These are phyloP conservation scores for Botrytis cinerea DNA, from an alignment of 2,329 filamentous ascomycete species.

Conservation along the genomic window DNA sequence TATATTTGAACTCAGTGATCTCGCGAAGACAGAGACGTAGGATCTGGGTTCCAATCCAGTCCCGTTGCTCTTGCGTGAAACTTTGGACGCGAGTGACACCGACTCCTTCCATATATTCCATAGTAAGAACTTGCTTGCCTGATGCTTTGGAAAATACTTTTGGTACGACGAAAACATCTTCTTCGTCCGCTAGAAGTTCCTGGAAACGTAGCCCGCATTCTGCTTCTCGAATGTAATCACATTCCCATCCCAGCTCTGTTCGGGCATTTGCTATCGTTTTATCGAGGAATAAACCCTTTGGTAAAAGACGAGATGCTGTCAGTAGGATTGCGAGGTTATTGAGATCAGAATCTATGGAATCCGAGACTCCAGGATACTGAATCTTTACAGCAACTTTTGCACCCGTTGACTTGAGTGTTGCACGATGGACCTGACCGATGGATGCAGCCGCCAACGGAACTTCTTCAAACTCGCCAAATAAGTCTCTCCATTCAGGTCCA, in stretches of 20 bases:
- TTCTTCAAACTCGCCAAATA: constrained; percentile 85
- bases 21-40: constrained; percentile 89
- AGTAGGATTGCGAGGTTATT: constrained; percentile 91
- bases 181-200: constrained; percentile 72
- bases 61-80: constrained; percentile 79
- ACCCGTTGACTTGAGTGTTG: constrained; percentile 72
- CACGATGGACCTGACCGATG: constrained; percentile 93
- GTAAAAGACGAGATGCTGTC: constrained; percentile 84
- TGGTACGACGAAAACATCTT: constrained; percentile 76
- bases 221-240: constrained; percentile 90
- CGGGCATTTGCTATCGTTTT: constrained; percentile 97
- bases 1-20: constrained; percentile 92
- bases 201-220: constrained; percentile 76
- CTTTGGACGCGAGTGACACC: constrained; percentile 78
- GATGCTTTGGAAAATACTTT: constrained; percentile 76
- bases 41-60: constrained; percentile 96
- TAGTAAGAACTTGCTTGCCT: constrained; percentile 84
- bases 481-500: constrained; percentile 77
- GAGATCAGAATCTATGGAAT: constrained; percentile 94
- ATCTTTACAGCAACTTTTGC: constrained; percentile 89
- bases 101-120: constrained; percentile 85
- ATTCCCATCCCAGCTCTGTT: constrained; percentile 92
- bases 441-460: constrained; percentile 92
- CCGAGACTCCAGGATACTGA: constrained; percentile 93
- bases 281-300: constrained; percentile 89